A percentile compares a stretch with the other conserved stretches of the same genome.
Evolutionary conservation across 176 grass and related monocot species (phyloP).

Genomic region (Chloris gayana): DNA sequence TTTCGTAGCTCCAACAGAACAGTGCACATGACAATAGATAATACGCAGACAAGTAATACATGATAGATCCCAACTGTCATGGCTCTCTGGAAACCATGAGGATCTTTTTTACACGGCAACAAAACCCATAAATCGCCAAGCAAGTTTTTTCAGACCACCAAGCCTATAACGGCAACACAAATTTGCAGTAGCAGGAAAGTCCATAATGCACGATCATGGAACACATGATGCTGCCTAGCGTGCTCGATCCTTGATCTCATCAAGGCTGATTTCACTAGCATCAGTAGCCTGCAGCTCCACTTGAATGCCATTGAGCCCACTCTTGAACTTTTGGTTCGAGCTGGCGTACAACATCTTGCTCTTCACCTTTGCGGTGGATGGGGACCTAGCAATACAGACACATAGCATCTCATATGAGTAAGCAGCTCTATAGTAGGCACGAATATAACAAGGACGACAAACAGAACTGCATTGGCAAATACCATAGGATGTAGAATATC

Average conservation of each 20-base stretch:
- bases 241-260: conserved; percentile 63
- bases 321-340: conserved; percentile 69
- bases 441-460: background rate
- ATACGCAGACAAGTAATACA: conserved; percentile 39
- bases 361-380: conserved; percentile 58
- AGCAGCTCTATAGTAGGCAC: background rate
- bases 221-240: conserved; percentile 22
- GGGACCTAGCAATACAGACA: conserved; percentile 61
- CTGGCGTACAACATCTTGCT: conserved; percentile 94
- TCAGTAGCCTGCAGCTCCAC: conserved; percentile 84
- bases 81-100: conserved; percentile 35
- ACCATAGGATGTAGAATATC: conserved; percentile 91
- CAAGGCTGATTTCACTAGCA: conserved; percentile 63
- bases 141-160: conserved; percentile 46
- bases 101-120: conserved; percentile 52
- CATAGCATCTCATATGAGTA: background rate
- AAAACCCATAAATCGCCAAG: conserved; percentile 62
- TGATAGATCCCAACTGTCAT: conserved; percentile 50
- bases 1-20: conserved; percentile 28
- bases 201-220: conserved; percentile 28
- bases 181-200: conserved; percentile 42
- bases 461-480: conserved; percentile 21
- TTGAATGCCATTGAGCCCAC: conserved; percentile 70
- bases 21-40: conserved; percentile 38
- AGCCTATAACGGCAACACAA: conserved; percentile 48